Evolutionary conservation across 2,329 filamentous ascomycete species (phyloP).

Genomic region (Sphaerulina vaccinii): DNA sequence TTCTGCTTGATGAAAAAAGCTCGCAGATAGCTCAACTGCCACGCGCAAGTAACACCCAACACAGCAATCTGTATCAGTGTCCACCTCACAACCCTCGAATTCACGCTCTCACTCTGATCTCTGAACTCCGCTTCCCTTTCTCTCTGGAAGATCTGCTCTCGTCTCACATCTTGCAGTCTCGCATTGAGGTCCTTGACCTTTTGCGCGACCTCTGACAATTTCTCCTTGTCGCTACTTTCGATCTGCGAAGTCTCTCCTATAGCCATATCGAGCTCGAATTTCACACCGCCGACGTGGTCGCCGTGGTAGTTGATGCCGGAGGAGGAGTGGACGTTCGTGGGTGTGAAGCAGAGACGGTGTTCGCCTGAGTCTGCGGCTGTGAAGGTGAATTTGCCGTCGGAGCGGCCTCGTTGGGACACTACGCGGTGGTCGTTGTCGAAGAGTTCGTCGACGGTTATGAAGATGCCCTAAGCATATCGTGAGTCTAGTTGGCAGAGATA

Average conservation of each 20-base stretch:
- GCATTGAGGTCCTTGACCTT: slow-evolving; percentile 88
- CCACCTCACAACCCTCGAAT: slow-evolving; percentile 89
- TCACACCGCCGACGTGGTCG: slow-evolving; percentile 71
- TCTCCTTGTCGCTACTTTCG: slow-evolving; percentile 88
- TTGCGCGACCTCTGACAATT: slow-evolving; percentile 84
- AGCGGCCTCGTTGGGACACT: slow-evolving; percentile 76
- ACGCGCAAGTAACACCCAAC: slow-evolving; percentile 83
- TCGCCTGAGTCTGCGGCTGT: slow-evolving; percentile 90
- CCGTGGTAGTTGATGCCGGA: slow-evolving; percentile 69
- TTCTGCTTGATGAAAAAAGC: slow-evolving; percentile 99
- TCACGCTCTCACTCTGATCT: slow-evolving; percentile 93
- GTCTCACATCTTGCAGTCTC: slow-evolving; percentile 79
- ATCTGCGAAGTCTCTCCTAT: slow-evolving; percentile 94
- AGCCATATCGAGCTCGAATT: slow-evolving; percentile 81
- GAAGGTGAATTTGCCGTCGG: slow-evolving; percentile 88
- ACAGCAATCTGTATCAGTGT: slow-evolving; percentile 85
- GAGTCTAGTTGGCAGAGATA: slow-evolving; percentile 9
- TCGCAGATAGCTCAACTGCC: slow-evolving; percentile 93
- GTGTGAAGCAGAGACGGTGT: slow-evolving; percentile 92
- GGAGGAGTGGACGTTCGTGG: slow-evolving; percentile 68
- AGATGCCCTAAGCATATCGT: slow-evolving; percentile 58
- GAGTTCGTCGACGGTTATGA: slow-evolving; percentile 91
- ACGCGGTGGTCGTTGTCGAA: slow-evolving; percentile 98
- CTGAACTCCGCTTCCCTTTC: slow-evolving; percentile 97
- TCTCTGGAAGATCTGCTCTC: slow-evolving; percentile 97